phyloP scores from a whole-genome alignment of 1,139 yeast genomes.

The Sugiyamaella novakii region DNA sequence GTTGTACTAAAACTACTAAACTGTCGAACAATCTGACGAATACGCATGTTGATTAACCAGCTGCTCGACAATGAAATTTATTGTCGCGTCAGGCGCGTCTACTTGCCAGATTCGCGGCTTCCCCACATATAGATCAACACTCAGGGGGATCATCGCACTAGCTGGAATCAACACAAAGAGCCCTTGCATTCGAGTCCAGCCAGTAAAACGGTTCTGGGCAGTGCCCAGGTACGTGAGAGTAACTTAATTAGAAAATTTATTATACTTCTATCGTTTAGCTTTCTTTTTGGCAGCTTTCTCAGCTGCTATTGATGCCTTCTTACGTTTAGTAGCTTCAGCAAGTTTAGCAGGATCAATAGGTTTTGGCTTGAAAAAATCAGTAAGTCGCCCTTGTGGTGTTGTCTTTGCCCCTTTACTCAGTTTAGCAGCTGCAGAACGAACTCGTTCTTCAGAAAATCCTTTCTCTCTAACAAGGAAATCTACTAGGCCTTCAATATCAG shows the following conservation, averaged over 20 bases:
- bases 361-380: conserved; percentile 81
- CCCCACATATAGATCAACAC: conserved; percentile 5
- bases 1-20: neutral
- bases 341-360: conserved; percentile 46
- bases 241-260: too few relatives aligned
- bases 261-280: conserved; percentile 2
- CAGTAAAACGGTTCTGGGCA: conserved; percentile 5
- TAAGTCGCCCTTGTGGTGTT: conserved; percentile 89
- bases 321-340: conserved; percentile 36
- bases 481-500: conserved; percentile 73
- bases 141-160: conserved; percentile 12
- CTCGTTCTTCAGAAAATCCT: conserved; percentile 92
- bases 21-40: conserved; percentile 1
- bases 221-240: conserved; percentile 9
- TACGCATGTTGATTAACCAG: neutral
- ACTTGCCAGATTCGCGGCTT: too few relatives aligned
- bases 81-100: neutral
- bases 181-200: too few relatives aligned
- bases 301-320: conserved; percentile 28
- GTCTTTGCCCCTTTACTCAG: conserved; percentile 79
- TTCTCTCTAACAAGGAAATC: conserved; percentile 72
- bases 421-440: conserved; percentile 82
- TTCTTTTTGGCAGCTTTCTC: conserved; percentile 29
- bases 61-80: neutral
- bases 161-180: too few relatives aligned